Base-by-base conservation (phyloP, 805 yeast species). In the Metschnikowia sp. region DNA sequence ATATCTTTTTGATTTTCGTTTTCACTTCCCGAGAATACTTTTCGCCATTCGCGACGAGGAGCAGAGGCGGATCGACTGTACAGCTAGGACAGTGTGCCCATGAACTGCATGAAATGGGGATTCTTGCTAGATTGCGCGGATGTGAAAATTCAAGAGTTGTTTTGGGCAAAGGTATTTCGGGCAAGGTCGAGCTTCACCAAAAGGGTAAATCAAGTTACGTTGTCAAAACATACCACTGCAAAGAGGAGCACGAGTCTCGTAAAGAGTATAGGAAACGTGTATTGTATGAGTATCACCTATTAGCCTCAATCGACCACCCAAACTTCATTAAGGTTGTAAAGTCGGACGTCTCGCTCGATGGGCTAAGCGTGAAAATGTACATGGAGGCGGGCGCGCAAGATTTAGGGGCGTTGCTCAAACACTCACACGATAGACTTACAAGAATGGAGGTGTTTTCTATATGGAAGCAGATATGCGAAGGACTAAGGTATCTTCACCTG, bases 381-480 rank as follows among this genome's bases (percentile, higher is more conserved):
- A 52, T 70, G 57, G 70, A 69, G 44, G 75, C 76, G 0, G 67
- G 68, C 1, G 49, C 62, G 1, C 40, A 44, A 8, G 61, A 63
- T 36, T 44, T 65, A 32, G 45, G 46, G 10, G 32, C 12, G 7
- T 36, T 36, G 12, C 19, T 18, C 2, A 10, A n/a, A 28, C 1
- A 18, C 10, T 10, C 11, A 6, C 11, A 19, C 26, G 12, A 22
- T 5, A 19, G 33, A 18, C 39, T 36, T 11, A 8, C n/a, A 11
- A 8, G 8, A 3, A 15, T 10, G 2, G 28, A 8, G 26, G 44
- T 59, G 32, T 42, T 65, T 15, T 62, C 73, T 44, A 59, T 66
- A 36, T 74, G 75, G 70, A 66, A 64, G 45, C 83, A 79, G 56
- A 45, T 76, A 3, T 57, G 69, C 13, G 30, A 36, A 3, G 81